Conservation (phyloP, 306 rosid species). For the Ochetophila trinervis region DNA sequence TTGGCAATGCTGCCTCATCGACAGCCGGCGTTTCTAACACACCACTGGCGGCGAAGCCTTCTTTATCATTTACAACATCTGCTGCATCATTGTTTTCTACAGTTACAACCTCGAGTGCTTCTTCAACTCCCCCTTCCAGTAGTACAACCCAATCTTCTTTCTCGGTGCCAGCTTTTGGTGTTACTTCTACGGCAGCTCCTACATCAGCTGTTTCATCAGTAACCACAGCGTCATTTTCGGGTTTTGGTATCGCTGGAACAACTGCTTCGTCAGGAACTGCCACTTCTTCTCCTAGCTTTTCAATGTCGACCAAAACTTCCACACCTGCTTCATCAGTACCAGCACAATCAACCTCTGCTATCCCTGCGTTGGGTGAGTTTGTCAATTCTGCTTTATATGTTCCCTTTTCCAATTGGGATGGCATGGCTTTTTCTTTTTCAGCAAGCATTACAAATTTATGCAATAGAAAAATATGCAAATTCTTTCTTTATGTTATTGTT, state of each 20-base stretch:
- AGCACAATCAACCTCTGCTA: constrained; percentile 33
- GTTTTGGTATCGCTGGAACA: constrained; percentile 28
- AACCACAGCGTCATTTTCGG: constrained; percentile 38
- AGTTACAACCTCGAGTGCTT: constrained; percentile 45
- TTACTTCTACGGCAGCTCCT: constrained; percentile 26
- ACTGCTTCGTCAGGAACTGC: constrained; percentile 52
- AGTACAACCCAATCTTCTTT: constrained; percentile 35
- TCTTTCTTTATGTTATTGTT: not conserved
- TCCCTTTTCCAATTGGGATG: not conserved
- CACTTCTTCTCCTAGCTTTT: constrained; percentile 34
- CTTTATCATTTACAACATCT: constrained; percentile 44
- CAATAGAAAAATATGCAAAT: not conserved
- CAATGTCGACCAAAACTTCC: constrained; percentile 39
- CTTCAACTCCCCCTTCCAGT: constrained; percentile 44
- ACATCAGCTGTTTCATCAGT: constrained; percentile 34
- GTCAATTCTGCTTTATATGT: not conserved
- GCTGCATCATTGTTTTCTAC: constrained; percentile 53
- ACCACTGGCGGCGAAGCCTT: constrained; percentile 35
- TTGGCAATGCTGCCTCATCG: constrained; percentile 40
- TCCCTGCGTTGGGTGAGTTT: constrained; percentile 51
- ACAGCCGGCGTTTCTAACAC: constrained; percentile 25
- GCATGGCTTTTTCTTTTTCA: too few species aligned
- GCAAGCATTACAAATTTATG: too few species aligned
- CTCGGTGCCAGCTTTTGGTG: constrained; percentile 41
- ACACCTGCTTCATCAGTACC: constrained; percentile 40